Evolutionary conservation across 2,329 filamentous ascomycete species (phyloP).

Genomic region (Colletotrichum aenigma): DNA sequence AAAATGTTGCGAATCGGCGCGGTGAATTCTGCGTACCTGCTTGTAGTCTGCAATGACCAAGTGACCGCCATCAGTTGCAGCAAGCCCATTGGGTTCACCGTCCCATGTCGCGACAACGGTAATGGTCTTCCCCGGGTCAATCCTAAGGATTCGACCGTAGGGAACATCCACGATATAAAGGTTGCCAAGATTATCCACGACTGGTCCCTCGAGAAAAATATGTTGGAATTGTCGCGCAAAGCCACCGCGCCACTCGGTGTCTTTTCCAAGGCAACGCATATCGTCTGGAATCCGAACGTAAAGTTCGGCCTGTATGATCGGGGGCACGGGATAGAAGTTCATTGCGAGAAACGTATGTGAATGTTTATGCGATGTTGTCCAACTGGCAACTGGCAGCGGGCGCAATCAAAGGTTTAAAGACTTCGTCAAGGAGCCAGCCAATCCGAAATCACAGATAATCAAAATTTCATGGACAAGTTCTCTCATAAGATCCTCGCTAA

Average conservation of each 20-base stretch:
- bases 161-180: conserved; percentile 43
- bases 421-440: not conserved
- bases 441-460: not conserved
- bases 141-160: conserved; percentile 40
- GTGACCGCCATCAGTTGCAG: conserved; percentile 33
- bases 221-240: conserved; percentile 35
- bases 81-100: conserved; percentile 45
- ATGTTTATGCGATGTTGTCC: not conserved
- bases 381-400: not conserved
- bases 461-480: not conserved
- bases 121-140: conserved; percentile 31
- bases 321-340: conserved; percentile 39
- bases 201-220: conserved; percentile 45
- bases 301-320: conserved; percentile 35
- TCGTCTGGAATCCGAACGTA: conserved; percentile 38
- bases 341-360: conserved; percentile 20
- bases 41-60: conserved; percentile 45
- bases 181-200: conserved; percentile 32
- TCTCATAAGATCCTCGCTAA: not conserved
- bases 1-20: not conserved
- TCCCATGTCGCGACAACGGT: conserved; percentile 37
- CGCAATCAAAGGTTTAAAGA: not conserved
- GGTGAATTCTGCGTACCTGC: conserved; percentile 31
- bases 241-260: conserved; percentile 43
- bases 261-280: conserved; percentile 32